Base-by-base conservation (phyloP, 2,329 filamentous ascomycete genomes). In the Pseudogymnoascus verrucosus region DNA sequence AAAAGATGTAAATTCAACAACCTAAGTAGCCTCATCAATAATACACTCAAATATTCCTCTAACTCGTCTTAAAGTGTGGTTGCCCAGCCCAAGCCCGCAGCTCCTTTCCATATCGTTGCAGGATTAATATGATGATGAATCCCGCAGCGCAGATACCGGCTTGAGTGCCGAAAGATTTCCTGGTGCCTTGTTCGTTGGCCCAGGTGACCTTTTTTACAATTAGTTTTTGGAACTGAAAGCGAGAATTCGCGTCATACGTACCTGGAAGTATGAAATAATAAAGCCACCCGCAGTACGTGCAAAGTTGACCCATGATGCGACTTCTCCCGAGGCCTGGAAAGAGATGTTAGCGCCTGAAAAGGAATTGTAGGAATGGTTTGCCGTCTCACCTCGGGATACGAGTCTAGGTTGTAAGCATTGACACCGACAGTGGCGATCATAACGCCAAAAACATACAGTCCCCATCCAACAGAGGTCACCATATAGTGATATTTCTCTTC, bases 371-470 rank as follows among this genome's bases (percentile, higher is more conserved):
- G 37, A 40, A 16, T 40, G 37, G 37, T 40, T 40, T 40, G 37
- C 37, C 37, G n/a, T 40, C 77, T 78, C 1, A 78, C 81, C 69
- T 83, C 78, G 0, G 82, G 82, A 70, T 84, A 85, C 66, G 75
- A 76, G 71, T 84, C 82, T 6, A 84, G 78, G 28, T 77, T 76
- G 68, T 84, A 85, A 6, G 79, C 78, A 64, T 77, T 80, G 28
- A 83, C 72, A 1, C 78, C 80, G 3, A 82, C 80, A 0, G 81
- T 83, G 1, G 77, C 77, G 64, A 82, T 77, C 79, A 83, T 84
- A 70, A 83, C 78, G 1, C 81, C 81, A 66, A 83, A 83, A 4
- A 80, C 78, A 65, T 84, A 83, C 11, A 84, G 70, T 0, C 81
- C 82, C 81, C 82, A 85, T 5, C 71, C 76, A 6, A 79, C 71